Evolutionary conservation across 2,329 filamentous ascomycete genomes (phyloP), one percentile per base, ranked within the genome.

Genomic region (Lizonia empirigonia): DNA sequence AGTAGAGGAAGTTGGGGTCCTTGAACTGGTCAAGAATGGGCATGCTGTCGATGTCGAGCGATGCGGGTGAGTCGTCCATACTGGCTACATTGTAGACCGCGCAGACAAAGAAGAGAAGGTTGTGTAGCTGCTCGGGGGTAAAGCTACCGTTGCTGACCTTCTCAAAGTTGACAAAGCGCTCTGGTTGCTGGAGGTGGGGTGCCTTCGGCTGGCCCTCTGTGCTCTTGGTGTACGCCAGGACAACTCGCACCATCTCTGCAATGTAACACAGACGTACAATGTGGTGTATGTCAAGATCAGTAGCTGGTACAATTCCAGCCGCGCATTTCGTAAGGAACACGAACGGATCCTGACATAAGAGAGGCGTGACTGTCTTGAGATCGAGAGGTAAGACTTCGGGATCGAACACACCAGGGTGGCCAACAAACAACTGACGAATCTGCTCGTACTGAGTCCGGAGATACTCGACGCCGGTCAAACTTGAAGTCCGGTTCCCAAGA

Each of bases 181-280:
- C 60, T 1, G 56, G 58, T 7, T 63, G 36, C 22, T 50, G 38
- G 40, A 54, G 49, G 18, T 50, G 51, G 18, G 55, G 46, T 16
- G 35, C 44, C 15, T 44, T 49, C 18, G 51, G 40, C 23, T 50
- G 51, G 5, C 50, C 54, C 16, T 47, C 55, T 7, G 38, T 50
- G 16, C 50, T 58, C 26, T 51, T 44, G 8, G 60, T 73, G 65
- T 83, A 84, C 7, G 82, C 78, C 12, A 85, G 68, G 13, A 91
- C 81, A 5, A 91, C 86, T 74, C 96, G 95, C 53, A 95, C 85
- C 50, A 99, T 85, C 74, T 99, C 94, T 2, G 90, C 90, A 47
- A 96, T 81, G 68, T 96, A 97, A 75, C 91, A 97, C 36, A 97
- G 78, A 29, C 88, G 86, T 40, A 97, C 75, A 42, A 97, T 73